These are phyloP conservation scores for Staphylotrichum longicolle DNA, from an alignment of 495 filamentous ascomycete species.

Conservation along the genomic window DNA sequence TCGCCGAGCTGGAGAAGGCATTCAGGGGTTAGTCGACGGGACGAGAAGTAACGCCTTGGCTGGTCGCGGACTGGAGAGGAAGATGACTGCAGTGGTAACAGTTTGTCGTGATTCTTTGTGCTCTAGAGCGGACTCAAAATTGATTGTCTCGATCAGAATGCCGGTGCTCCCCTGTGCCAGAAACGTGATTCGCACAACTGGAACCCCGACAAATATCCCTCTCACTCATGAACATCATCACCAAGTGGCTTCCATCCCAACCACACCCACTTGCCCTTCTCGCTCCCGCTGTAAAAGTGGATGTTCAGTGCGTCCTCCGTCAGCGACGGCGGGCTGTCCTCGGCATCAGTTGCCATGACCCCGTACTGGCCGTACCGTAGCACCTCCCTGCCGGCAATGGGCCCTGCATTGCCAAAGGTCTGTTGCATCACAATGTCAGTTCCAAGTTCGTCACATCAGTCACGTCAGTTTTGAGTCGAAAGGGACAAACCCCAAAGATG, in stretches of 20 bases:
- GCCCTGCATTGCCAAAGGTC: background rate
- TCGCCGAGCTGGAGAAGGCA: conserved; percentile 36
- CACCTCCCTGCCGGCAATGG: conserved; percentile 1
- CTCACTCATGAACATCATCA: background rate
- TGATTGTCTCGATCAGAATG: no score
- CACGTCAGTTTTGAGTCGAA: background rate
- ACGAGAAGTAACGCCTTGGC: background rate
- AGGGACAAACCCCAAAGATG: conserved; percentile 18
- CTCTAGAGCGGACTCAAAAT: no score
- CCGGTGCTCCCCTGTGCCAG: no score
- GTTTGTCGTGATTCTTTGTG: no score
- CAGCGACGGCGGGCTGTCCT: conserved; percentile 11
- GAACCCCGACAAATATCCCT: no score
- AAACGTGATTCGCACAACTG: no score
- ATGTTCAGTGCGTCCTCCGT: conserved; percentile 9
- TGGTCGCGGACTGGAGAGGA: background rate
- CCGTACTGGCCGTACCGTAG: conserved; percentile 20
- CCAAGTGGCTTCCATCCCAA: conserved; percentile 10
- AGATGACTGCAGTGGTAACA: no score
- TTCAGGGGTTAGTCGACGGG: conserved; percentile 20
- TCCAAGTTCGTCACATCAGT: background rate
- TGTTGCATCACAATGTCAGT: background rate
- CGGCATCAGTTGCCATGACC: conserved; percentile 9
- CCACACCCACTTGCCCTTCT: conserved; percentile 22
- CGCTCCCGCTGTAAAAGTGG: conserved; percentile 12